Base-by-base conservation (phyloP, 129 eudicot species). In the Pulicaria dysenterica region DNA sequence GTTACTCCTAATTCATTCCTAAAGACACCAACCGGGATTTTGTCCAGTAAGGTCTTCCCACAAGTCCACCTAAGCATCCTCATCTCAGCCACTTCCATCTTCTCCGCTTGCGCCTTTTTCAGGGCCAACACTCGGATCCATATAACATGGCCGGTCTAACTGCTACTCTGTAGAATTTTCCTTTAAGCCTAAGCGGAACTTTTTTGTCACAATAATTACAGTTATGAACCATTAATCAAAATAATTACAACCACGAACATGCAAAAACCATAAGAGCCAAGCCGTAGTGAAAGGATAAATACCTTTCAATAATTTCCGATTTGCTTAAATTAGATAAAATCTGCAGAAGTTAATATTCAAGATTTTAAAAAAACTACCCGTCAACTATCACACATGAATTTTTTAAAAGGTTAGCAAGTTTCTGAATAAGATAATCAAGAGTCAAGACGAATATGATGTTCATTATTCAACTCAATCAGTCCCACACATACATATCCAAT, bases 221-320 rank as follows among this genome's bases (percentile, higher is more conserved):
- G 2, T 24, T 24, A 24, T 24, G 31, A 24, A 24, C 31, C 31
- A 24, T 24, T 24, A 24, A 24, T 24, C 31, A 24, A 24, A 24
- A 24, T 2, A 24, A 24, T 24, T 24, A 24, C 31, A 24, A 24
- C 31, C 13, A 57, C 7, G 47, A 64, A 13, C 66, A 58, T 64
- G 47, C 15, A 4, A 61, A 58, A 8, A 36, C 34, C 31, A 24
- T 24, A 24, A 24, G 31, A 24, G 31, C 8, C 6, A 37, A 76
- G 49, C 16, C 8, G 0, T 8, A 19, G 55, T 36, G 13, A 69
- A 75, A 60, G 58, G 41, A 69, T 48, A 41, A 42, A 60, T 86
- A 82, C 98, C 96, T 84, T 74, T 94, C 97, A 68, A 94, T 94
- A 17, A 94, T 88, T 79, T 94, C 96, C 70, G 91, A 80, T 76